Evolutionary conservation across 2,329 filamentous ascomycete species (phyloP).

Genomic region (Diaporthe ilicicola): DNA sequence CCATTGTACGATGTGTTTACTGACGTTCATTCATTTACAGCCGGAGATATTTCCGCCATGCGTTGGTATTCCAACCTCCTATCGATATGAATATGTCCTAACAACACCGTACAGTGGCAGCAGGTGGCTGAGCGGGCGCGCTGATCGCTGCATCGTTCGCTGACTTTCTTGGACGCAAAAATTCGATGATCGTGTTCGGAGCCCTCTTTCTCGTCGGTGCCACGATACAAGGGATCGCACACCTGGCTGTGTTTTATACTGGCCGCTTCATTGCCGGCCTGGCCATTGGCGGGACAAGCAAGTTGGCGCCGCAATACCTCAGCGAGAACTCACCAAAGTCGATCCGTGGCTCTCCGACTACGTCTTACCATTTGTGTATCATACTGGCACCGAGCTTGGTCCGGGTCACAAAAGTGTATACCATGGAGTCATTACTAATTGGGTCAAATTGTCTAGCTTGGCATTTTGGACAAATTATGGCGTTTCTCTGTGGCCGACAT

Average conservation of each 20-base stretch:
- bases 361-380: slow-evolving; percentile 51
- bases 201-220: slow-evolving; percentile 45
- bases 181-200: slow-evolving; percentile 41
- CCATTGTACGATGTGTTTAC: not conserved
- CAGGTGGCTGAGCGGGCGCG: slow-evolving; percentile 46
- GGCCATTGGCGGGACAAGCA: slow-evolving; percentile 46
- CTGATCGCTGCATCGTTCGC: slow-evolving; percentile 44
- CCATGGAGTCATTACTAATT: slow-evolving; percentile 24
- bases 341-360: slow-evolving; percentile 50
- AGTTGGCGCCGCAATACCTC: slow-evolving; percentile 51
- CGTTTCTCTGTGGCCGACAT: slow-evolving; percentile 34
- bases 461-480: slow-evolving; percentile 40
- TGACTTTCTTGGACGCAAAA: slow-evolving; percentile 25
- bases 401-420: slow-evolving; percentile 3
- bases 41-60: slow-evolving; percentile 45
- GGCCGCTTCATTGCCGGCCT: slow-evolving; percentile 48
- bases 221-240: slow-evolving; percentile 46
- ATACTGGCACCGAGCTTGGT: slow-evolving; percentile 40
- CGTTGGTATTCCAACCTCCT: slow-evolving; percentile 35
- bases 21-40: slow-evolving; percentile 25
- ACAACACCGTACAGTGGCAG: slow-evolving; percentile 30
- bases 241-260: slow-evolving; percentile 46
- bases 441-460: not conserved
- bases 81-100: not conserved
- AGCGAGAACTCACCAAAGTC: slow-evolving; percentile 51